Percentiles rank a stretch among this genome's conserved stretches.
These are phyloP conservation scores for Fusarium sp. DNA, from an alignment of 2,329 filamentous ascomycete species.

Conservation along the genomic window DNA sequence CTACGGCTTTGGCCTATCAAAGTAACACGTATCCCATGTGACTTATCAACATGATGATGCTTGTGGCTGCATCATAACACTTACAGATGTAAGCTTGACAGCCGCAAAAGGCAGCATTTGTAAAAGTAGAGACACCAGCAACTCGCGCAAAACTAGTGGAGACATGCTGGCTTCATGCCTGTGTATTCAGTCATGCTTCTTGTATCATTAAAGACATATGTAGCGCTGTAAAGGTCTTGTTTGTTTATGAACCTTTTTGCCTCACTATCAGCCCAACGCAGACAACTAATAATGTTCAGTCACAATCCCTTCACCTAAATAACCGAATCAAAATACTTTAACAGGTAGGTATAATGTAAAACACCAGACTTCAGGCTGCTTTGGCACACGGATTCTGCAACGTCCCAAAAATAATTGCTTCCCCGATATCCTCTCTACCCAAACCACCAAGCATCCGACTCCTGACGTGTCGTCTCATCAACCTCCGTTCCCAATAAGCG, in stretches of 20 bases:
- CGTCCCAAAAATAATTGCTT: conserved; percentile 3
- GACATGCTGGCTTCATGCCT: neutral
- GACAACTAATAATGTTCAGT: neutral
- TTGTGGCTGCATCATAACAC: neutral
- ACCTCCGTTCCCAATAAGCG: conserved; percentile 36
- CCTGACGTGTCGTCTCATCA: conserved; percentile 31
- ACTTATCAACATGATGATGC: neutral
- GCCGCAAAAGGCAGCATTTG: neutral
- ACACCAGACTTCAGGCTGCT: conserved; percentile 14
- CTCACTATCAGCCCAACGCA: neutral
- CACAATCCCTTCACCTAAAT: neutral
- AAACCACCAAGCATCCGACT: conserved; percentile 26
- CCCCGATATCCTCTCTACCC: conserved; percentile 21
- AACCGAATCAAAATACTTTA: conserved; percentile 16
- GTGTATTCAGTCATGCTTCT: neutral
- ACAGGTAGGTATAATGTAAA: conserved; percentile 30
- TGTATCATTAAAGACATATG: neutral
- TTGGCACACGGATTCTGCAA: conserved; percentile 4
- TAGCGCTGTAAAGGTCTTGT: neutral
- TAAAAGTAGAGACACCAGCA: neutral
- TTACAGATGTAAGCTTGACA: neutral
- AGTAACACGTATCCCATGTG: neutral
- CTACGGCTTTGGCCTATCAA: too few relatives aligned
- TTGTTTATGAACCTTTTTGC: neutral
- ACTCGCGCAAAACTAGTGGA: neutral